Percentiles rank a stretch among this genome's conserved stretches.
These are phyloP conservation scores for Neurospora intermedia DNA, from an alignment of 495 filamentous ascomycete genomes.

Conservation along the genomic window DNA sequence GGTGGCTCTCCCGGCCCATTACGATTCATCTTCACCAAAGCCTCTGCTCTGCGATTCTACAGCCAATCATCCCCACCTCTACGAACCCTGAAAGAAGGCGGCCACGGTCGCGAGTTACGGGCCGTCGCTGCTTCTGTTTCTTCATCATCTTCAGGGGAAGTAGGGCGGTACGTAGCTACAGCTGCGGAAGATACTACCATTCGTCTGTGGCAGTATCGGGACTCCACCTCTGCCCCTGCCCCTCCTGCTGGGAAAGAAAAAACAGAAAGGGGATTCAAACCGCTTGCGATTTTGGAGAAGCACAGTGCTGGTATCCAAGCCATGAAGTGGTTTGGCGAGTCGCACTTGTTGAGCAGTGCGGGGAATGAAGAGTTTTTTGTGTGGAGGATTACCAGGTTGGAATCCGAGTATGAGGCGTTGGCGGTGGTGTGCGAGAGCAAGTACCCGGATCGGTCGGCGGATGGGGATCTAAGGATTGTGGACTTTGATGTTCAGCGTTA, in stretches of 20 bases:
- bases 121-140: conserved; percentile 50
- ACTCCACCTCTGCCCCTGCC: neutral
- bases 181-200: conserved; percentile 85
- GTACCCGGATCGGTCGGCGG: conserved; percentile 46
- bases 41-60: conserved; percentile 40
- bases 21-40: conserved; percentile 46
- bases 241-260: neutral
- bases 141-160: no score
- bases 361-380: conserved; percentile 83
- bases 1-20: conserved; percentile 19
- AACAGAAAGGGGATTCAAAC: conserved; percentile 23
- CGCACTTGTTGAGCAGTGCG: conserved; percentile 70
- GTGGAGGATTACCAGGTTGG: conserved; percentile 55
- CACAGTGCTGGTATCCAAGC: conserved; percentile 80
- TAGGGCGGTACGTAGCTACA: conserved; percentile 51
- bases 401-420: conserved; percentile 38
- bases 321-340: conserved; percentile 59
- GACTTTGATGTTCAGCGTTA: conserved; percentile 46
- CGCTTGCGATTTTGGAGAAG: conserved; percentile 52
- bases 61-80: conserved; percentile 39
- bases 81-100: conserved; percentile 49
- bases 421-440: conserved; percentile 51
- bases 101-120: conserved; percentile 86
- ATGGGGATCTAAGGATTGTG: conserved; percentile 67
- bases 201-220: conserved; percentile 47